Evolutionary conservation across 768 basidiomycete genomes (phyloP).

Genomic region (Strobilomyces echinocephalus): DNA sequence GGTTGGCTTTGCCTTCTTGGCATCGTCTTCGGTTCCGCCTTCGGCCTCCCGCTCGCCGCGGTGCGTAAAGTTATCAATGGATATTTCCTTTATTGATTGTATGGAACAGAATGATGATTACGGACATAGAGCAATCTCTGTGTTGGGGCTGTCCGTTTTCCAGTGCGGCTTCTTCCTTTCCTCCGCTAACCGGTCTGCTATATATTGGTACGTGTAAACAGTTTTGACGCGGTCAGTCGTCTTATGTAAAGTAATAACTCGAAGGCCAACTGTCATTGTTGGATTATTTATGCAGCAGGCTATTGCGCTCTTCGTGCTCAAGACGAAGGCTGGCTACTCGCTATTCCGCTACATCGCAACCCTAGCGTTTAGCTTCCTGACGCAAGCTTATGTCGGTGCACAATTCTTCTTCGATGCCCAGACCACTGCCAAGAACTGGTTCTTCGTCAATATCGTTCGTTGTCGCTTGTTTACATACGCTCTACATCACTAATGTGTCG

Average conservation of each 20-base stretch:
- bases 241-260: constrained; percentile 2
- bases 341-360: constrained; percentile 82
- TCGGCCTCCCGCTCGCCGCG: constrained; percentile 62
- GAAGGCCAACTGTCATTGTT: constrained; percentile 80
- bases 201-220: constrained; percentile 62
- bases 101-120: constrained; percentile 52
- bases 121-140: constrained; percentile 76
- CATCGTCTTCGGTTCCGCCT: constrained; percentile 82
- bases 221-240: background rate
- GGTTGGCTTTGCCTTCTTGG: constrained; percentile 77
- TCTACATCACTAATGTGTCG: constrained; percentile 12
- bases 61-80: constrained; percentile 33
- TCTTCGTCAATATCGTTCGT: constrained; percentile 75
- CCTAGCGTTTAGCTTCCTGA: constrained; percentile 76
- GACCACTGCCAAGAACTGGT: constrained; percentile 67
- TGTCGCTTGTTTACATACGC: background rate
- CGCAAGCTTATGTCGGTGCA: constrained; percentile 63
- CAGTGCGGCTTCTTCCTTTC: constrained; percentile 68
- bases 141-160: constrained; percentile 76
- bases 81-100: constrained; percentile 12
- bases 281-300: constrained; percentile 85
- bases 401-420: constrained; percentile 78
- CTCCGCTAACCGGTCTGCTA: constrained; percentile 55
- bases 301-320: constrained; percentile 86
- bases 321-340: constrained; percentile 73